phyloP scores from a whole-genome alignment of 768 basidiomycete species.

The Rhodotorula graminis region DNA sequence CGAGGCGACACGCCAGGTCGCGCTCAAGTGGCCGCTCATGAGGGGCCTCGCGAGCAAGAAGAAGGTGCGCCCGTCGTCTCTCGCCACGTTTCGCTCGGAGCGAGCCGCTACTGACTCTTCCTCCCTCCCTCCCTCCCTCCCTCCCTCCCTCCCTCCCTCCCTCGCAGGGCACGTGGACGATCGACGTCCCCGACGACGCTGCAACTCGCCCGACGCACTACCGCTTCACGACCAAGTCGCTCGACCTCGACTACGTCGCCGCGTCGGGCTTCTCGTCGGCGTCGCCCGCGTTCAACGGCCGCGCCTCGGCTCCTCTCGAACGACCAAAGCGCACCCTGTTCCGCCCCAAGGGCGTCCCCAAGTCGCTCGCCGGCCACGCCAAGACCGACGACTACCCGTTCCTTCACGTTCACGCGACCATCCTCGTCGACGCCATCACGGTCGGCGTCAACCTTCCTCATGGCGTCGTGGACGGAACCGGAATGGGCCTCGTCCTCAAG shows the following conservation, averaged over 20 bases:
- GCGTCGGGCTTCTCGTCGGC: neutral
- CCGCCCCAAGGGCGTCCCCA: neutral
- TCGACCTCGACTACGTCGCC: neutral
- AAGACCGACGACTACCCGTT: neutral
- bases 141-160: too few relatives aligned
- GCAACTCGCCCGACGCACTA: neutral
- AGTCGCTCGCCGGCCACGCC: neutral
- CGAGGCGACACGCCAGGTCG: neutral
- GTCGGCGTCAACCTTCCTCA: conserved; percentile 7
- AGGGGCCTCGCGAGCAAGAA: neutral
- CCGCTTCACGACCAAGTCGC: neutral
- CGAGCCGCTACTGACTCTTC: too few relatives aligned
- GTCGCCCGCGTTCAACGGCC: neutral
- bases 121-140: too few relatives aligned
- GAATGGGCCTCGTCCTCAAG: neutral
- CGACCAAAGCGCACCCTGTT: neutral
- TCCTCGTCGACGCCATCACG: neutral
- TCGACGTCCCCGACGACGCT: neutral
- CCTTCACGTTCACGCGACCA: neutral
- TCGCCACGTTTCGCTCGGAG: too few relatives aligned
- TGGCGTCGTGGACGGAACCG: conserved; percentile 2
- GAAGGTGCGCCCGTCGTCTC: neutral
- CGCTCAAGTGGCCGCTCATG: neutral
- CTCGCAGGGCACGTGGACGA: neutral
- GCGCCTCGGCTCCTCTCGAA: neutral